phyloP scores from a whole-genome alignment of 345 rosid species.

The Rhodamnia argentea region DNA sequence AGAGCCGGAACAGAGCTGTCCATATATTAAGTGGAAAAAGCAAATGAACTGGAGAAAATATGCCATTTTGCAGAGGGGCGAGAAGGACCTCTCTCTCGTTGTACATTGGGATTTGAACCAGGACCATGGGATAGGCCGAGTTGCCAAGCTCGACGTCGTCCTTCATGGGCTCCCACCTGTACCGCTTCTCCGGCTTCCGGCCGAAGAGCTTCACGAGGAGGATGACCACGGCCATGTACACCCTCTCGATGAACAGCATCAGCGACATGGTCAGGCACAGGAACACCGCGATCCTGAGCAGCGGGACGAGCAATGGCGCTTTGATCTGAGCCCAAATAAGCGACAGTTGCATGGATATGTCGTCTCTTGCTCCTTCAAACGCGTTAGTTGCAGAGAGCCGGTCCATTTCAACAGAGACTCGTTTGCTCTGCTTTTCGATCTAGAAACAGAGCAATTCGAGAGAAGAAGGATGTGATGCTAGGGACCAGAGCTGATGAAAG shows the following conservation, averaged over 20 bases:
- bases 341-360: constrained; percentile 35
- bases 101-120: constrained; percentile 96
- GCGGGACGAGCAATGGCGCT: constrained; percentile 80
- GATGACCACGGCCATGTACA: constrained; percentile 78
- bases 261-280: constrained; percentile 80
- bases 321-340: constrained; percentile 58
- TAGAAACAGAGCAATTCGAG: background rate
- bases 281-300: constrained; percentile 42
- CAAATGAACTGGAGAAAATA: background rate
- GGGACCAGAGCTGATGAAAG: background rate
- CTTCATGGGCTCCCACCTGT: constrained; percentile 72
- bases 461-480: constrained; percentile 1
- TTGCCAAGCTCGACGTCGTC: constrained; percentile 84
- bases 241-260: constrained; percentile 82
- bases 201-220: constrained; percentile 61
- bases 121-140: constrained; percentile 77
- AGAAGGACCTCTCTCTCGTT: constrained; percentile 81
- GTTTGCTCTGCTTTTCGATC: background rate
- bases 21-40: background rate
- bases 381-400: constrained; percentile 12
- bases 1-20: background rate
- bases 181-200: constrained; percentile 69
- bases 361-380: constrained; percentile 21
- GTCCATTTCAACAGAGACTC: constrained; percentile 20
- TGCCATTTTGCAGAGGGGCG: background rate